Evolutionary conservation across 352 stramenopile species (phyloP).

Genomic region (Globisporangium uncinulatum): DNA sequence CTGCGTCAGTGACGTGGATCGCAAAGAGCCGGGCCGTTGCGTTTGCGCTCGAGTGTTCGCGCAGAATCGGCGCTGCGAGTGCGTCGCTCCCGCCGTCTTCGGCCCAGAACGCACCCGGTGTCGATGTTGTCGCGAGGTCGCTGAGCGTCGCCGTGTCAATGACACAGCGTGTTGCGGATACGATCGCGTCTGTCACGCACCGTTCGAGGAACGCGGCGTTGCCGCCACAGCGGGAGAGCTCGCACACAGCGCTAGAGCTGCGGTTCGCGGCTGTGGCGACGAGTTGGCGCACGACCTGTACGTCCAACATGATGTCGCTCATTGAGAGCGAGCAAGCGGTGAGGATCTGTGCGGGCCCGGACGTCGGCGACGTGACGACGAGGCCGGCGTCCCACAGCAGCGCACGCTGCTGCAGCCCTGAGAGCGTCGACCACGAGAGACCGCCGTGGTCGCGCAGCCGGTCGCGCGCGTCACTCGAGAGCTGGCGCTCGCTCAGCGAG

Average conservation of each 20-base stretch:
- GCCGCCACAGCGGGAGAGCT: constrained; percentile 27
- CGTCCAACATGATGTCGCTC: constrained; percentile 47
- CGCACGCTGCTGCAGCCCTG: constrained; percentile 58
- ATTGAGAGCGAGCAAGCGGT: constrained; percentile 52
- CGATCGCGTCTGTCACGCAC: constrained; percentile 30
- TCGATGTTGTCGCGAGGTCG: constrained; percentile 8
- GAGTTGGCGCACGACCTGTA: constrained; percentile 28
- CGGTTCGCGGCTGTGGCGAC: constrained; percentile 7
- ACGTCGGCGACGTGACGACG: constrained; percentile 31
- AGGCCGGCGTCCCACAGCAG: constrained; percentile 69
- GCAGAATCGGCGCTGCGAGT: constrained; percentile 44
- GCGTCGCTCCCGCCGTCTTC: constrained; percentile 47
- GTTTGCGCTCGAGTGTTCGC: constrained; percentile 30
- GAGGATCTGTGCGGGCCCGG: constrained; percentile 47
- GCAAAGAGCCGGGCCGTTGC: constrained; percentile 36
- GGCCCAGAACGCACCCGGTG: constrained; percentile 47
- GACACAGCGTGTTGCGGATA: constrained; percentile 34
- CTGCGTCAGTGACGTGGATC: constrained; percentile 40
- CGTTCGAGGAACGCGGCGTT: constrained; percentile 46
- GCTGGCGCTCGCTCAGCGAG: constrained; percentile 22
- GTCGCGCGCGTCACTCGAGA: constrained; percentile 33
- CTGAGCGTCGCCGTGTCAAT: constrained; percentile 31
- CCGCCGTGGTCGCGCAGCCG: constrained; percentile 5
- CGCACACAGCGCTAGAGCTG: constrained; percentile 11
- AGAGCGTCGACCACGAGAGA: constrained; percentile 21